Conservation (phyloP, 2,329 filamentous ascomycete species). For the Fusarium sp. region DNA sequence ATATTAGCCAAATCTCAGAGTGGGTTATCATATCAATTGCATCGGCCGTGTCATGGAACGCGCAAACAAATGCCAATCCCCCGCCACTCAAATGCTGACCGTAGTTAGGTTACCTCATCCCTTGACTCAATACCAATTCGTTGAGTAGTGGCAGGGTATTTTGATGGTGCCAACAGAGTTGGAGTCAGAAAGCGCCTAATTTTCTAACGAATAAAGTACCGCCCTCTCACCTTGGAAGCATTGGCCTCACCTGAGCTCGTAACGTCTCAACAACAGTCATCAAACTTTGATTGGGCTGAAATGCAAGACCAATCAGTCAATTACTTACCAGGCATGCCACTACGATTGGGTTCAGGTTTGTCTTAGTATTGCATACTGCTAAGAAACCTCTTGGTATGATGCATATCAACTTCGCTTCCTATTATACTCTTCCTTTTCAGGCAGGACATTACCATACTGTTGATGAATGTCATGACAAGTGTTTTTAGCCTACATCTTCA, state of each 20-base stretch:
- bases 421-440: constrained; percentile 5
- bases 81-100: constrained; percentile 14
- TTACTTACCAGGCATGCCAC: constrained; percentile 21
- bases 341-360: constrained; percentile 34
- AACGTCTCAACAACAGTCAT: constrained; percentile 33
- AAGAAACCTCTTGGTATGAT: constrained; percentile 26
- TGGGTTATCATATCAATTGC: constrained; percentile 1
- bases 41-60: background rate
- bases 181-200: constrained; percentile 22
- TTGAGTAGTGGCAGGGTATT: constrained; percentile 25
- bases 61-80: constrained; percentile 8
- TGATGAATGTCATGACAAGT: constrained; percentile 11
- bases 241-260: constrained; percentile 27
- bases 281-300: constrained; percentile 27
- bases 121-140: constrained; percentile 20
- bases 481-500: background rate
- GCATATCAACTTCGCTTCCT: background rate
- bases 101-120: background rate
- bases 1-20: constrained; percentile 23
- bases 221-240: constrained; percentile 9
- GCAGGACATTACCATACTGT: constrained; percentile 3
- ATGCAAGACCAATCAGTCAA: constrained; percentile 27
- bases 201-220: constrained; percentile 19
- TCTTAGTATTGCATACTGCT: constrained; percentile 29
- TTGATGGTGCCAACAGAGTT: constrained; percentile 32